phyloP scores from a whole-genome alignment of 2,329 filamentous ascomycete species.

The Exophiala lecanii-corni region DNA sequence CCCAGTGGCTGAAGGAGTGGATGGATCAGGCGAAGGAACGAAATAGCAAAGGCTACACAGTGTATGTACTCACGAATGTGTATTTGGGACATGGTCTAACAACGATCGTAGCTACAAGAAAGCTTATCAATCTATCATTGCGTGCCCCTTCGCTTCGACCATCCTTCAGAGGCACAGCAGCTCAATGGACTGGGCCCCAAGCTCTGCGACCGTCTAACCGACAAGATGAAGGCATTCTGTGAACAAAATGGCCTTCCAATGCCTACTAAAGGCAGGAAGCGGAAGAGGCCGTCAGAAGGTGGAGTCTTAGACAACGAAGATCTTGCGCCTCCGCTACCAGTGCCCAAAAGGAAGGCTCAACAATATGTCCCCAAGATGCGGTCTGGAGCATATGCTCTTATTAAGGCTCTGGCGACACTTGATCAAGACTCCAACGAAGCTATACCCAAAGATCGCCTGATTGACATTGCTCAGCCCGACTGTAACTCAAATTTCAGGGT shows the following conservation, averaged over 20 bases:
- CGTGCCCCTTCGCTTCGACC: conserved; percentile 67
- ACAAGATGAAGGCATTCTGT: conserved; percentile 54
- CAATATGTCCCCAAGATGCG: conserved; percentile 67
- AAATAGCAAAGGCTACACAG: conserved; percentile 63
- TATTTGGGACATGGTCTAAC: not conserved
- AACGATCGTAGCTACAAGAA: conserved; percentile 58
- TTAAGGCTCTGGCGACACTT: conserved; percentile 61
- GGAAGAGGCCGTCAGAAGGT: conserved; percentile 29
- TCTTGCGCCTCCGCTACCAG: conserved; percentile 31
- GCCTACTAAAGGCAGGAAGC: conserved; percentile 49
- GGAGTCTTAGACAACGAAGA: conserved; percentile 31
- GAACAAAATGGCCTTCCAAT: conserved; percentile 62
- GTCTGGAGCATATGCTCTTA: conserved; percentile 69
- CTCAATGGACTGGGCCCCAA: conserved; percentile 71
- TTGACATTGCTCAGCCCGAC: conserved; percentile 64
- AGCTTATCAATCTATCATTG: conserved; percentile 71
- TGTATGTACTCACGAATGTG: conserved; percentile 31
- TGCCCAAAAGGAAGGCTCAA: conserved; percentile 58
- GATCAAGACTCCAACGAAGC: conserved; percentile 52
- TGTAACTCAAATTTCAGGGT: conserved; percentile 70
- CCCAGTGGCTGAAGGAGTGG: conserved; percentile 74
- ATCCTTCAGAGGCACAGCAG: conserved; percentile 67
- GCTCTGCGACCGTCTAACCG: conserved; percentile 64
- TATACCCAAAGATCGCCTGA: conserved; percentile 64
- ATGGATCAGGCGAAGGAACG: conserved; percentile 63